These are phyloP conservation scores for Dendrobium officinale DNA, from an alignment of 106 monocot species.

Conservation along the genomic window DNA sequence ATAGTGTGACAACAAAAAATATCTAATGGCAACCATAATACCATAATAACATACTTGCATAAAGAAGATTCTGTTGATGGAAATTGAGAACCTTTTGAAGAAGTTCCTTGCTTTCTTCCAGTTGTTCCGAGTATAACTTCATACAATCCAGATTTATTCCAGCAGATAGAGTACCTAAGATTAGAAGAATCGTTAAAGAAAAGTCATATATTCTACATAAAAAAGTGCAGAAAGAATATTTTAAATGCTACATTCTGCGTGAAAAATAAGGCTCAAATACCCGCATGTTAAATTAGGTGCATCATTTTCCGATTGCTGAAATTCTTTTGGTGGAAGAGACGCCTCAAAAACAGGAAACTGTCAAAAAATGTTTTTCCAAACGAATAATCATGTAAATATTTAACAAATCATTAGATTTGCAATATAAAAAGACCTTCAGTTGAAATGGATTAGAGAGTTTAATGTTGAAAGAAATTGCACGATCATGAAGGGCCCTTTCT, in stretches of 20 bases:
- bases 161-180: constrained; percentile 83
- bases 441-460: constrained; percentile 32
- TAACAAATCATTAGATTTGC: background rate
- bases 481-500: constrained; percentile 35
- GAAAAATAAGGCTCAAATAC: constrained; percentile 23
- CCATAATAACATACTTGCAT: constrained; percentile 56
- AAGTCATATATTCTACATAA: background rate
- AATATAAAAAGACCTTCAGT: constrained; percentile 28
- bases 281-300: constrained; percentile 71
- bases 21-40: constrained; percentile 3
- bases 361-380: background rate
- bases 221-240: background rate
- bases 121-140: constrained; percentile 91
- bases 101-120: constrained; percentile 93
- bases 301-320: constrained; percentile 35
- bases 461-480: constrained; percentile 23
- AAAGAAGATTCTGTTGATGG: constrained; percentile 77
- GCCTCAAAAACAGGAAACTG: constrained; percentile 48
- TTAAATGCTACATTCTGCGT: background rate
- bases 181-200: constrained; percentile 4
- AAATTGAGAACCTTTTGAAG: constrained; percentile 62
- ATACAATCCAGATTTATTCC: constrained; percentile 83
- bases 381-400: background rate
- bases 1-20: background rate
- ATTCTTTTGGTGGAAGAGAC: constrained; percentile 53